Percentiles rank a stretch among this genome's conserved stretches.
These are phyloP conservation scores for Blastobotrys illinoisensis DNA, from an alignment of 1,139 yeast species.

Conservation along the genomic window DNA sequence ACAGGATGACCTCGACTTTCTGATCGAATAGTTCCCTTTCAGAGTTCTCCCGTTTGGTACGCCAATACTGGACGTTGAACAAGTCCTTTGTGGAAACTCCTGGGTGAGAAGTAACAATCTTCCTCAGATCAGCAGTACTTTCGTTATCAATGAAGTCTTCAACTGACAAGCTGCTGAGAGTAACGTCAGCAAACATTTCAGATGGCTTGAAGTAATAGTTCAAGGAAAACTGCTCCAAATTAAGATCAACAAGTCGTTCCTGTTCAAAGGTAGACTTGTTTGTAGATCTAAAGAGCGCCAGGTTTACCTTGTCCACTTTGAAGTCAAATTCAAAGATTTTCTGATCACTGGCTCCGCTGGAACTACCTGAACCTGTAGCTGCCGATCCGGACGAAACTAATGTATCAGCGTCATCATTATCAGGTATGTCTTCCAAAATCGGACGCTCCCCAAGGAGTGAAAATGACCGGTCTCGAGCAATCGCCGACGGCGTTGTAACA, in stretches of 20 bases:
- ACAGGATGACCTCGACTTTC: constrained; percentile 64
- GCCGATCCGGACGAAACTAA: background rate
- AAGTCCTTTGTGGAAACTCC: constrained; percentile 31
- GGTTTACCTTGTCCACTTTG: constrained; percentile 54
- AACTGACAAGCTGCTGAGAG: constrained; percentile 58
- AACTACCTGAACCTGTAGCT: background rate
- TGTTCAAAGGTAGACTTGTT: constrained; percentile 57
- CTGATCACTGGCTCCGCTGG: constrained; percentile 35
- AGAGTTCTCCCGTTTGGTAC: constrained; percentile 45
- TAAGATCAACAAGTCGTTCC: constrained; percentile 64
- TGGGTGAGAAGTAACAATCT: constrained; percentile 55
- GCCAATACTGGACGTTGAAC: constrained; percentile 52
- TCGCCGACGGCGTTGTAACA: background rate
- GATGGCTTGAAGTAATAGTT: constrained; percentile 53
- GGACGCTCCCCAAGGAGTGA: constrained; percentile 9
- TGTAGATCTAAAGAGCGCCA: constrained; percentile 64
- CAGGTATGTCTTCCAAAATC: constrained; percentile 2
- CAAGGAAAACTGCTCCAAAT: constrained; percentile 60
- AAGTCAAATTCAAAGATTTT: constrained; percentile 67
- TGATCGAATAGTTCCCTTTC: constrained; percentile 65
- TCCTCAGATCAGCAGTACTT: constrained; percentile 59
- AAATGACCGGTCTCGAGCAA: constrained; percentile 6
- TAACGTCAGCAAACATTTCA: constrained; percentile 62
- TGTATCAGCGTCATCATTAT: background rate
- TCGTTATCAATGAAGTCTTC: constrained; percentile 70